Evolutionary conservation across 805 yeast genomes (phyloP).

Genomic region (Candida nanaspora): DNA sequence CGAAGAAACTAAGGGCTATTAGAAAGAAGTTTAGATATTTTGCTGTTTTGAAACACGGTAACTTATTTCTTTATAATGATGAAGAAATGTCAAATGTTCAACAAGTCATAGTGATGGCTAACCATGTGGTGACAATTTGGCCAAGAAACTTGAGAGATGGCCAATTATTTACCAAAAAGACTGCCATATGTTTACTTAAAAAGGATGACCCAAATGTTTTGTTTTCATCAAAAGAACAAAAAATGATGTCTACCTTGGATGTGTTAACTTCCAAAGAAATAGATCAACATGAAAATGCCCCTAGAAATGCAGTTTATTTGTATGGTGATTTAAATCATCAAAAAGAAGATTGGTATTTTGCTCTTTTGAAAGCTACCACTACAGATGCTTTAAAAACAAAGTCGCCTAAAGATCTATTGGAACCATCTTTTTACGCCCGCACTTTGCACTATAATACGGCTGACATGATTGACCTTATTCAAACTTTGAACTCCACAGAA

Average conservation of each 20-base stretch:
- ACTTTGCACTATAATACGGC: constrained; percentile 66
- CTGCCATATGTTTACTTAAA: constrained; percentile 69
- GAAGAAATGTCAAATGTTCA: constrained; percentile 56
- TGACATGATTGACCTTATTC: constrained; percentile 68
- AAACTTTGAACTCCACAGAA: constrained; percentile 72
- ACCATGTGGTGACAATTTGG: constrained; percentile 74
- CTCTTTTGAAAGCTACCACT: constrained; percentile 65
- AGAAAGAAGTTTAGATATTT: constrained; percentile 54
- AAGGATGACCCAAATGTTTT: constrained; percentile 16
- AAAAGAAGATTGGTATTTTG: constrained; percentile 92
- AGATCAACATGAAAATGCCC: constrained; percentile 20
- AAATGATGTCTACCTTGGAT: constrained; percentile 7
- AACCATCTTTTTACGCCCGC: constrained; percentile 61
- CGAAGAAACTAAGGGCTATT: constrained; percentile 29
- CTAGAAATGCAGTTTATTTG: constrained; percentile 43
- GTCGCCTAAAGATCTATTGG: constrained; percentile 27
- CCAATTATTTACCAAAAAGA: constrained; percentile 69
- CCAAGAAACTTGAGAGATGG: constrained; percentile 73
- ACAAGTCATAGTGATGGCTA: constrained; percentile 72
- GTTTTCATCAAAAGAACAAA: constrained; percentile 11
- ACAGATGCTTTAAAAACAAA: constrained; percentile 14
- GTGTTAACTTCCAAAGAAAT: constrained; percentile 13
- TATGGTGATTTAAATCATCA: constrained; percentile 73
- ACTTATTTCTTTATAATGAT: constrained; percentile 76
- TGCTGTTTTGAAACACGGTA: constrained; percentile 79